Base-by-base conservation (phyloP, 768 basidiomycete genomes). In the Phaeotremella skinneri region DNA sequence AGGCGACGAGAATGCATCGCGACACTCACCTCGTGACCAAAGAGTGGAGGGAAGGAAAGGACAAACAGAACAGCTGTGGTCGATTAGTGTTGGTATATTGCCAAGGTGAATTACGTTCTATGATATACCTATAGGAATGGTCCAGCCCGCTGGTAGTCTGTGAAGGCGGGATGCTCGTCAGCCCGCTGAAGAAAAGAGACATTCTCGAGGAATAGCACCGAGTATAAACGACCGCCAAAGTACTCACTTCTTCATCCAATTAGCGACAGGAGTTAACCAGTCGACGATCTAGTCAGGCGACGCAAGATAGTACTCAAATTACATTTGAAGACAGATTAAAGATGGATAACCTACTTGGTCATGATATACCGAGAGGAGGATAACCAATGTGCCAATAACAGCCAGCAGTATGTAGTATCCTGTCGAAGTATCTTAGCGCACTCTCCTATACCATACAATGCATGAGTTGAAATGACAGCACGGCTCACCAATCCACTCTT, bases 31-130 rank as follows among this genome's bases (percentile, higher is more conserved):
- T 94, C 92, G 62, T 94, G 91, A 4, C 92, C 92, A 68, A 92
- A 92, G 17, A 94, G 83, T 83, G 90, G 90, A 57, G 90, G 90
- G 72, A 92, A 91, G 0, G 89, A 90, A 27, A 92, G 83, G 61
- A 92, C 81, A 71, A 91, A 90, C 32, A 91, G 80, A 52, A 91
- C 80, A 3, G 63, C 67, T 63, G 49, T 13, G 11, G 21, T 45
- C 23, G 20, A n/a, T 39, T 39, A 39, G n/a, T 39, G n/a, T 39
- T 9, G 37, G 9, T 39, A 29, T 1, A 26, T 39, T 17, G 39
- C 14, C 9, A 3, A 53, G 11, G 17, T 26, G 21, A 9, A 37
- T n/a, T 16, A 9, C 30, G 47, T 52, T 14, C 23, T 13, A 25
- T 27, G n/a, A 42, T 45, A 37, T 6, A 42, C 76, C 89, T 53